Base-by-base conservation (phyloP, 2,329 filamentous ascomycete genomes). In the Penicillium sp. region DNA sequence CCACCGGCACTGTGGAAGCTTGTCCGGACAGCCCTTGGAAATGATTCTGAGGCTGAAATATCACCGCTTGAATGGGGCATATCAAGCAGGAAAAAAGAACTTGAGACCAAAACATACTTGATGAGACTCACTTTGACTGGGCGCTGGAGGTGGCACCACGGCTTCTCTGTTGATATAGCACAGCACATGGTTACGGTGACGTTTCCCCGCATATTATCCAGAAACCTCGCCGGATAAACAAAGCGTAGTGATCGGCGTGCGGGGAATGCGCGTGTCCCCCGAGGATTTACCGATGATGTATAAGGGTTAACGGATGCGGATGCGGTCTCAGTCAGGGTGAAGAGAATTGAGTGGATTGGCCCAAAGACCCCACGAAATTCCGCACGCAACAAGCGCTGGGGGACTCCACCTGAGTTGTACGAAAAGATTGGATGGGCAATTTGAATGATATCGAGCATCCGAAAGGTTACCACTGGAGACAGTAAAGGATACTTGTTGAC, bases 41-140 rank as follows among this genome's bases (percentile, higher is more conserved):
- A 8, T 59, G 54, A 52, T 62, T 62, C 18, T 62, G 59, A 9
- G 61, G 61, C 24, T 62, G 62, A 40, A 64, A 64, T 3, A 64
- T 42, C 3, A 61, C 61, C 3, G 47, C 54, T 24, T 36, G 11
- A 7, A 40, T 45, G n/a, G 29, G 29, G 9, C 11, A 46, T 5
- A 54, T 5, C 22, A 29, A 27, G 50, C 7, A 22, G 3, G n/a
- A n/a, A 13, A n/a, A n/a, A 11, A 36, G 34, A 5, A 36, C 11
- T 36, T 14, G 34, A 36, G 34, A 7, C 34, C 14, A 36, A 36
- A n/a, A n/a, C 34, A 36, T 36, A 13, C 2, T 36, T 36, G 34
- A 36, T 36, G 6, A 36, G 13, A 7, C 13, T 36, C 6, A 36
- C 5, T 2, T 36, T 36, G 14, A n/a, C 13, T 2, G 14, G 34